Percentiles rank a stretch among this genome's conserved stretches.
These are phyloP conservation scores for Cercospora brassicicola DNA, from an alignment of 2,329 filamentous ascomycete species.

Conservation along the genomic window DNA sequence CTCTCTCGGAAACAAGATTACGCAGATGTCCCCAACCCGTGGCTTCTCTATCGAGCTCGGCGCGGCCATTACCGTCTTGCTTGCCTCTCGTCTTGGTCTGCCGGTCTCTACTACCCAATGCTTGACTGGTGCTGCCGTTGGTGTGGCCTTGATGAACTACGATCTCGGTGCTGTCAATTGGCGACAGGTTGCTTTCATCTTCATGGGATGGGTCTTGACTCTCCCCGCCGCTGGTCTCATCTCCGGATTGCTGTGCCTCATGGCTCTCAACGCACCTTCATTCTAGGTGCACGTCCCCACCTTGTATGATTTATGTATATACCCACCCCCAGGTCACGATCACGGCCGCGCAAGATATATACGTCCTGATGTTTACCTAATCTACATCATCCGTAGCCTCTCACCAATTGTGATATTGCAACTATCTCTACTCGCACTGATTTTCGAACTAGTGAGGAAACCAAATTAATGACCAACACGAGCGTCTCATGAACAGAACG, in stretches of 20 bases:
- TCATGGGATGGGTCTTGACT: constrained; percentile 60
- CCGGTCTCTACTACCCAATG: constrained; percentile 65
- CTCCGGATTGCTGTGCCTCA: constrained; percentile 60
- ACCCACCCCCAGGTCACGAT: background rate
- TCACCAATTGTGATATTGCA: background rate
- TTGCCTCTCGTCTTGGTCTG: constrained; percentile 61
- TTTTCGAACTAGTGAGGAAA: background rate
- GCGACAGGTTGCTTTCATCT: constrained; percentile 62
- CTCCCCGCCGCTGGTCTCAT: constrained; percentile 57
- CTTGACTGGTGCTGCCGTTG: constrained; percentile 60
- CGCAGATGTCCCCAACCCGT: constrained; percentile 59
- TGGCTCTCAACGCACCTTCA: constrained; percentile 39
- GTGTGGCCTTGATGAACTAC: constrained; percentile 60
- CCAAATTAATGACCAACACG: too few species aligned
- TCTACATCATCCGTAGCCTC: background rate
- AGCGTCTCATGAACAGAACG: background rate
- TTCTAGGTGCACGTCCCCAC: background rate
- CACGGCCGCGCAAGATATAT: background rate
- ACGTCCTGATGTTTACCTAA: background rate
- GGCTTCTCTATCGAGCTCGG: constrained; percentile 63
- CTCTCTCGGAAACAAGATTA: constrained; percentile 60
- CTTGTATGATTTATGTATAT: background rate
- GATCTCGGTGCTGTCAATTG: constrained; percentile 61
- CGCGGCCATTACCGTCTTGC: constrained; percentile 60
- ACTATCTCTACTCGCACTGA: background rate